These are phyloP conservation scores for Pholiota conissans DNA, from an alignment of 768 basidiomycete genomes.

Conservation along the genomic window DNA sequence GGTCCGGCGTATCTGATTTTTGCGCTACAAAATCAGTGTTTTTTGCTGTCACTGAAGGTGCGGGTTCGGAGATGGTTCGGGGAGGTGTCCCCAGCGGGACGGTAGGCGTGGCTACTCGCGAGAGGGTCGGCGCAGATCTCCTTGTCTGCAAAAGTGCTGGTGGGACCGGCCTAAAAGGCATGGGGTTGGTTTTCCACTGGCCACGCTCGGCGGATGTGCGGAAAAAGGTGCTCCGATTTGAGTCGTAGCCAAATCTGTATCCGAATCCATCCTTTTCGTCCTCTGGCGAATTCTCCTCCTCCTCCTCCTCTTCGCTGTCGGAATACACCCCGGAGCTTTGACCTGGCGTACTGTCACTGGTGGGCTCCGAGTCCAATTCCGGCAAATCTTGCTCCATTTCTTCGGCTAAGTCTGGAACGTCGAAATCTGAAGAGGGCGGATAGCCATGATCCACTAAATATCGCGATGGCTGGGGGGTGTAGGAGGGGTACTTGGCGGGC, in stretches of 20 bases:
- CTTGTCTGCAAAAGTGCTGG: constrained; percentile 28
- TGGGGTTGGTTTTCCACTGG: constrained; percentile 54
- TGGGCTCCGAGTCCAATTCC: constrained; percentile 25
- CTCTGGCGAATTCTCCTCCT: constrained; percentile 24
- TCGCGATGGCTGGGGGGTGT: constrained; percentile 28
- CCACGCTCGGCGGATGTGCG: constrained; percentile 59
- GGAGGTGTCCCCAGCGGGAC: constrained; percentile 16
- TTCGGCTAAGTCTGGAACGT: constrained; percentile 33
- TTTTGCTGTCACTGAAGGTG: constrained; percentile 22
- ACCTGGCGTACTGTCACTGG: constrained; percentile 24
- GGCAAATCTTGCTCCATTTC: constrained; percentile 22
- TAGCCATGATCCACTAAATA: constrained; percentile 26
- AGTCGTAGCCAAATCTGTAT: constrained; percentile 27
- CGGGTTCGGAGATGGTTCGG: constrained; percentile 41
- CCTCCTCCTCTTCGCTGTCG: constrained; percentile 36
- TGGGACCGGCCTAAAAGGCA: constrained; percentile 30
- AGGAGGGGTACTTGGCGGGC: constrained; percentile 18
- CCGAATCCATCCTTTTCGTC: constrained; percentile 26
- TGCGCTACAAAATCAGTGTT: constrained; percentile 10
- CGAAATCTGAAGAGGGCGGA: constrained; percentile 32
- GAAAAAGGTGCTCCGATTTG: constrained; percentile 49
- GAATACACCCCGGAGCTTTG: constrained; percentile 27
- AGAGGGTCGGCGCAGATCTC: constrained; percentile 34
- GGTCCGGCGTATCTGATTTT: constrained; percentile 14
- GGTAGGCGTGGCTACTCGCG: constrained; percentile 28